phyloP scores from a whole-genome alignment of 2,329 filamentous ascomycete species.

The Dendrostoma leiphaemia region DNA sequence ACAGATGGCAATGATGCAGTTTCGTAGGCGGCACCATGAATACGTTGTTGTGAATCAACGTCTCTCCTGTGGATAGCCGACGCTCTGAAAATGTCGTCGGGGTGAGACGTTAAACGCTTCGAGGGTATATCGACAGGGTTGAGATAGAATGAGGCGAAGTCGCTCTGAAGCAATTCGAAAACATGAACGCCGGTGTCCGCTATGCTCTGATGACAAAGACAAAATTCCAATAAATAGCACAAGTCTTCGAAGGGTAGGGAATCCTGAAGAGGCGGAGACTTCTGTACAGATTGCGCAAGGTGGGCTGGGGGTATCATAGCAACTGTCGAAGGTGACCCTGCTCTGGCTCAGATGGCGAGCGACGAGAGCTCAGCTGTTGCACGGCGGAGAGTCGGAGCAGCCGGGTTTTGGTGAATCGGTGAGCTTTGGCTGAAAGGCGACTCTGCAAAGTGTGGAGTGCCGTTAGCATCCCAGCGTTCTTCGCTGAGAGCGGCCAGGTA shows the following conservation, averaged over 20 bases:
- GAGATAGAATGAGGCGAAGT: not conserved
- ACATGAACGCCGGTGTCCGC: conserved; percentile 15
- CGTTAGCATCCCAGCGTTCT: conserved; percentile 59
- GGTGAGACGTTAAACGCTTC: not conserved
- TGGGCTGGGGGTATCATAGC: conserved; percentile 15
- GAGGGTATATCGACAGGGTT: not conserved
- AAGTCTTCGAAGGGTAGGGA: not conserved
- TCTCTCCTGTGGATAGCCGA: too few species aligned
- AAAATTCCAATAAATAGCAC: conserved; percentile 8
- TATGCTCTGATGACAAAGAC: conserved; percentile 17
- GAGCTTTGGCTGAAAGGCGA: conserved; percentile 36
- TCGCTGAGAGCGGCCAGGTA: conserved; percentile 87
- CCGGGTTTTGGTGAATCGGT: conserved; percentile 35
- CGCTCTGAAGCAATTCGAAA: conserved; percentile 3
- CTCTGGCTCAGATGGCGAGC: not conserved
- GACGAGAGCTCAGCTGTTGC: conserved; percentile 28
- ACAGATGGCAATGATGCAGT: not conserved
- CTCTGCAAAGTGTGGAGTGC: conserved; percentile 36
- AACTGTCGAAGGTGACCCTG: not conserved
- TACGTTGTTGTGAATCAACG: too few species aligned
- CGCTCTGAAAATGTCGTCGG: too few species aligned
- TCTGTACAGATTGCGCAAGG: conserved; percentile 2
- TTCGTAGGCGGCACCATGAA: conserved; percentile 5
- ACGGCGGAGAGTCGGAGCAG: conserved; percentile 46
- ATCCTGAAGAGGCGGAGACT: conserved; percentile 6